These are phyloP conservation scores for Podosphaera xanthii DNA, from an alignment of 2,329 filamentous ascomycete species.

Conservation along the genomic window DNA sequence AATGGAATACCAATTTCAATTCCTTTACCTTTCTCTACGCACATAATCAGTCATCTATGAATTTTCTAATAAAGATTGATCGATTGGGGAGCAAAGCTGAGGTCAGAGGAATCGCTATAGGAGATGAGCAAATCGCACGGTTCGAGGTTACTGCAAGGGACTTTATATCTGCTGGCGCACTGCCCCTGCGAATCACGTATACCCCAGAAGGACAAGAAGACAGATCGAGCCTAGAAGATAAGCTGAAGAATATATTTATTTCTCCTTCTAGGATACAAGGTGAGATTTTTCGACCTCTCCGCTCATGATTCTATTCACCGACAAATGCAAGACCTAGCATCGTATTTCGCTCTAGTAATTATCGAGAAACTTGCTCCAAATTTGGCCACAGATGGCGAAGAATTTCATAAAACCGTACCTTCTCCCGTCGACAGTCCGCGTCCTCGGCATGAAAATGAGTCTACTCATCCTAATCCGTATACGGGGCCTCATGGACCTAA, in stretches of 20 bases:
- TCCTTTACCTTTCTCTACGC: conserved; percentile 69
- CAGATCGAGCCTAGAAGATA: conserved; percentile 24
- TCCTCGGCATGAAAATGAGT: too few species aligned
- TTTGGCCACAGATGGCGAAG: conserved; percentile 56
- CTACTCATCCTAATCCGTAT: too few species aligned
- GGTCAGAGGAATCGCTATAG: conserved; percentile 54
- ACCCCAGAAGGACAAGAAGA: conserved; percentile 26
- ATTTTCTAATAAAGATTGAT: conserved; percentile 62
- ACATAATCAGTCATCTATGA: conserved; percentile 65
- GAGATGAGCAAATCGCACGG: conserved; percentile 58
- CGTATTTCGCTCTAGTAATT: conserved; percentile 52
- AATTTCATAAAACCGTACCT: conserved; percentile 23
- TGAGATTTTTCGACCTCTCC: conserved; percentile 7
- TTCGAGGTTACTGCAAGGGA: conserved; percentile 57
- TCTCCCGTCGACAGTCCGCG: too few species aligned
- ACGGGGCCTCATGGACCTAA: too few species aligned
- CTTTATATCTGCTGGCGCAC: conserved; percentile 37
- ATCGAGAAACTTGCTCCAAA: conserved; percentile 66
- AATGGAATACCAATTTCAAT: conserved; percentile 57
- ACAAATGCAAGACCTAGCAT: conserved; percentile 32
- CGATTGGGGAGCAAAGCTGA: conserved; percentile 68
- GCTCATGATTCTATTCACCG: not conserved
- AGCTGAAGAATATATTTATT: conserved; percentile 44
- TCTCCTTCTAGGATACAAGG: conserved; percentile 40
- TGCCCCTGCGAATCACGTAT: conserved; percentile 33